A percentile compares a stretch with the other conserved stretches of the same genome.
phyloP scores from a whole-genome alignment of 495 filamentous ascomycete genomes.

The Pseudevernia furfuracea region DNA sequence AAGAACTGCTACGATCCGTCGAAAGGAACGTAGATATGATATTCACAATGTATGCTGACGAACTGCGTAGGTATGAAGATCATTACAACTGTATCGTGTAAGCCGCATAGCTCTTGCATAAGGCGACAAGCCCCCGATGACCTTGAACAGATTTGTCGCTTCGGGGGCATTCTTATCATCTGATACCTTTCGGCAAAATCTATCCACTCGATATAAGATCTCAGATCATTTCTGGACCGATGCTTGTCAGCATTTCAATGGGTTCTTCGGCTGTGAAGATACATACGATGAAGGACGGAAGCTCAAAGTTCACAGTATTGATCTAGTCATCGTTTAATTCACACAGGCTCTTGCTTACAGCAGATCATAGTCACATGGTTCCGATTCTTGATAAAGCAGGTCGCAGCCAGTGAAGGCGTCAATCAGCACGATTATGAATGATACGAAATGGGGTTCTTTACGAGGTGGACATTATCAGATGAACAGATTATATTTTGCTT shows the following conservation, averaged over 20 bases:
- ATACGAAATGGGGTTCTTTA: conserved; percentile 23
- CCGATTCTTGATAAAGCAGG: conserved; percentile 31
- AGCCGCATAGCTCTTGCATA: not conserved
- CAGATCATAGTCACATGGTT: conserved; percentile 31
- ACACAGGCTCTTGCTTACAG: conserved; percentile 6
- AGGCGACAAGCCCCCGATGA: not conserved
- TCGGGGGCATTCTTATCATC: conserved; percentile 4
- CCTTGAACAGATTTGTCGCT: conserved; percentile 6
- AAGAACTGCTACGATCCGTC: conserved; percentile 14
- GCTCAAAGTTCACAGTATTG: conserved; percentile 14
- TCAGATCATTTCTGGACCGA: conserved; percentile 12
- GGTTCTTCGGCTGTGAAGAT: conserved; percentile 18
- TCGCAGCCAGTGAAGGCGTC: conserved; percentile 11
- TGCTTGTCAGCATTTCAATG: conserved; percentile 16
- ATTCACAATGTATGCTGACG: conserved; percentile 3
- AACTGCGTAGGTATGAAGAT: conserved; percentile 1
- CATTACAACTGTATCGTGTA: conserved; percentile 14
- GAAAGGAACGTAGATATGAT: not conserved
- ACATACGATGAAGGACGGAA: conserved; percentile 11
- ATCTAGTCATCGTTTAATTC: conserved; percentile 6
- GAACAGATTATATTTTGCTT: conserved; percentile 31
- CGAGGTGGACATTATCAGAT: conserved; percentile 16
- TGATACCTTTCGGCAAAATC: conserved; percentile 10
- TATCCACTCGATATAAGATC: conserved; percentile 9
- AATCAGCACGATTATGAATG: conserved; percentile 18